Evolutionary conservation across 1,139 yeast genomes (phyloP).

Genomic region (Meyerozyma sp.): DNA sequence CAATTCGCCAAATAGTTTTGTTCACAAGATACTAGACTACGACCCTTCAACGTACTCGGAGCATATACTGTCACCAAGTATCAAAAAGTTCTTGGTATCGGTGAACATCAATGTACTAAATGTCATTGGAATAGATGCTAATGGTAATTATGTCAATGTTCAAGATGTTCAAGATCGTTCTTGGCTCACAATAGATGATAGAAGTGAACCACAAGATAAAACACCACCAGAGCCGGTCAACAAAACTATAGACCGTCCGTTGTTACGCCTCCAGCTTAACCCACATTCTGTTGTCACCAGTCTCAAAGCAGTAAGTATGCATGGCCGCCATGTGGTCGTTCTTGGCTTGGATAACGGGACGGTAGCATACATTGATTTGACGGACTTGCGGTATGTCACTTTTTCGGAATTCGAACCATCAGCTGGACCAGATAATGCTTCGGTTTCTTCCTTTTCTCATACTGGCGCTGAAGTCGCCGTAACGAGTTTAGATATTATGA

Average conservation of each 20-base stretch:
- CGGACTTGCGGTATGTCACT: conserved; percentile 21
- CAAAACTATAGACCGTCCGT: conserved; percentile 27
- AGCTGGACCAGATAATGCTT: conserved; percentile 8
- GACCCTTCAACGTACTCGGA: conserved; percentile 19
- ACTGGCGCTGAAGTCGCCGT: conserved; percentile 16
- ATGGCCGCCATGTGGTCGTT: conserved; percentile 22
- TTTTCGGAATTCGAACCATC: conserved; percentile 20
- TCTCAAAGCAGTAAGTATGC: conserved; percentile 17
- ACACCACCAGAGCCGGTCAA: conserved; percentile 4
- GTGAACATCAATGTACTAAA: conserved; percentile 34
- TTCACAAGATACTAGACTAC: conserved; percentile 20
- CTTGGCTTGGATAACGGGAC: conserved; percentile 38
- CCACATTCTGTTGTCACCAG: conserved; percentile 23
- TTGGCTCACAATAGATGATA: conserved; percentile 6
- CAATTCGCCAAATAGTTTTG: conserved; percentile 2
- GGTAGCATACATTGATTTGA: conserved; percentile 24
- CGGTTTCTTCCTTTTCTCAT: conserved; percentile 6
- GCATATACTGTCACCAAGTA: conserved; percentile 14
- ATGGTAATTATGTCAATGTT: conserved; percentile 19
- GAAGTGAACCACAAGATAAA: conserved; percentile 1
- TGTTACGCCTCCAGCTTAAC: conserved; percentile 29
- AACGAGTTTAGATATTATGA: conserved; percentile 29
- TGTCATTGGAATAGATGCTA: conserved; percentile 25
- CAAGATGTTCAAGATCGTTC: conserved; percentile 8
- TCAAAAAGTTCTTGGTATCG: conserved; percentile 25